Evolutionary conservation across 2,329 filamentous ascomycete species (phyloP).

Genomic region (Pseudopithomyces maydicus): DNA sequence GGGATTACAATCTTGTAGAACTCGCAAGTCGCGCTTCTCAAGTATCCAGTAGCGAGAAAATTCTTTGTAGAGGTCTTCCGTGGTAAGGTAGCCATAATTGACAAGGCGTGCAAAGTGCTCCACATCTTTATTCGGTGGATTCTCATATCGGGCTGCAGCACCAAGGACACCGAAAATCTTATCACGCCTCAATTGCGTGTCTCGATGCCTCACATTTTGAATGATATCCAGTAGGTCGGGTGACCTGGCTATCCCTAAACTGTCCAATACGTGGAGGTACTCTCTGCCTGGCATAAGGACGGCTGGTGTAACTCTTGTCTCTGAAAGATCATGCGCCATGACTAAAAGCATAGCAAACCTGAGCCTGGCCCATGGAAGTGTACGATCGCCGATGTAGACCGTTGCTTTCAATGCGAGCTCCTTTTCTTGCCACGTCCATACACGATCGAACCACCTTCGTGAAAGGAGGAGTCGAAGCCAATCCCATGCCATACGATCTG

Average conservation of each 20-base stretch:
- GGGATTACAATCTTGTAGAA: slow-evolving; percentile 4
- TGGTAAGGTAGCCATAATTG: slow-evolving; percentile 1
- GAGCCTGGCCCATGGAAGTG: background rate
- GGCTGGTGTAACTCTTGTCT: background rate
- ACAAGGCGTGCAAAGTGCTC: slow-evolving; percentile 4
- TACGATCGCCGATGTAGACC: background rate
- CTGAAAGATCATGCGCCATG: slow-evolving; percentile 6
- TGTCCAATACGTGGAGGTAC: slow-evolving; percentile 6
- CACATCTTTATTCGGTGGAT: background rate
- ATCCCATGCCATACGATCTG: background rate
- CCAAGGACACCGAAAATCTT: slow-evolving; percentile 6
- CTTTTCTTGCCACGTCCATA: slow-evolving; percentile 5
- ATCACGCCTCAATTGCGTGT: background rate
- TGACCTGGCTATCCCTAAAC: background rate
- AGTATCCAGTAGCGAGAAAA: slow-evolving; percentile 5
- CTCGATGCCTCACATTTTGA: slow-evolving; percentile 1
- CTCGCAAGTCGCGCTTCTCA: slow-evolving; percentile 3
- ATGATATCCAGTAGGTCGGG: slow-evolving; percentile 7
- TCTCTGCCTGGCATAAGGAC: background rate
- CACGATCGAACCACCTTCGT: background rate
- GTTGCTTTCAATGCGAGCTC: background rate
- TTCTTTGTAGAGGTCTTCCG: slow-evolving; percentile 4
- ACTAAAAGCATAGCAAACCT: slow-evolving; percentile 3
- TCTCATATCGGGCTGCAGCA: slow-evolving; percentile 1
- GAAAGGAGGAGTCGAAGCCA: background rate